Conservation (phyloP, 257 asterid genomes). For the Anisodus tanguticus region DNA sequence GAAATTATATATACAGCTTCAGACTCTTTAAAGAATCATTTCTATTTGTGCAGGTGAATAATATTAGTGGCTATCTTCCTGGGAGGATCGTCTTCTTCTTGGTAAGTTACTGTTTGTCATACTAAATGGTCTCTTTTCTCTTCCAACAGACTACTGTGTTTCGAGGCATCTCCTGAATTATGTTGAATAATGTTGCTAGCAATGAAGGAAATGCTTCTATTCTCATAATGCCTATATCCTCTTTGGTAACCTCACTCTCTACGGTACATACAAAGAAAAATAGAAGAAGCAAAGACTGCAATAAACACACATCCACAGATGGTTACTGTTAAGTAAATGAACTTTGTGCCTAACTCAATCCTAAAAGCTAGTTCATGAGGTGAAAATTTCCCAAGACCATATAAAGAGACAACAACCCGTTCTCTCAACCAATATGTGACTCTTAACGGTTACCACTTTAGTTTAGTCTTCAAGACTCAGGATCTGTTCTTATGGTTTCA, state of each 20-base stretch:
- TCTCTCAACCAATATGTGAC: background rate
- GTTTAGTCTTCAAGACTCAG: slow-evolving; percentile 11
- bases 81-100: slow-evolving; percentile 97
- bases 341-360: background rate
- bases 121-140: slow-evolving; percentile 3
- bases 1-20: slow-evolving; percentile 1
- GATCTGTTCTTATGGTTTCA: background rate
- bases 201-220: slow-evolving; percentile 22
- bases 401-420: background rate
- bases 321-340: background rate
- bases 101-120: slow-evolving; percentile 58
- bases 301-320: background rate
- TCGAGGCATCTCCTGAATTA: slow-evolving; percentile 12
- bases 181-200: background rate
- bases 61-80: slow-evolving; percentile 98
- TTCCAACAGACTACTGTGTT: background rate
- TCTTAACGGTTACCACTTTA: background rate
- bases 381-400: background rate
- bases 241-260: background rate
- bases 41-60: slow-evolving; percentile 72
- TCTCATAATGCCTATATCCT: background rate
- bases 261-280: background rate
- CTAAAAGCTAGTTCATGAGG: background rate
- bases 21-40: background rate
- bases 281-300: background rate